These are phyloP conservation scores for Didymella segeticola DNA, from an alignment of 2,329 filamentous ascomycete genomes.

Conservation along the genomic window DNA sequence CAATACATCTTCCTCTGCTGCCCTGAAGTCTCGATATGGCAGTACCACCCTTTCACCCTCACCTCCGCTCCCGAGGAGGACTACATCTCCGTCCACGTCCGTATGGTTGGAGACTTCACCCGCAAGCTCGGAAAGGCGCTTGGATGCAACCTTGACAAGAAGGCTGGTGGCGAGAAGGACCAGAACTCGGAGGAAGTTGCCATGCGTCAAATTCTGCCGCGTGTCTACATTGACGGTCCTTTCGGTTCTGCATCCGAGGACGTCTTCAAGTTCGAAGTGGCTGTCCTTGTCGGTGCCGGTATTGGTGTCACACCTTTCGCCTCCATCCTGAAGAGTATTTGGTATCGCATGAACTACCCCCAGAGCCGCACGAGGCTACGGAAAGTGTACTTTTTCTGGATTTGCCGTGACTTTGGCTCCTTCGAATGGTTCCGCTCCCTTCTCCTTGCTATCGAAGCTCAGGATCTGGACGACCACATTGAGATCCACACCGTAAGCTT, in stretches of 20 bases:
- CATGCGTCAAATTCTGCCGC: constrained; percentile 75
- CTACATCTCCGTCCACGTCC: constrained; percentile 86
- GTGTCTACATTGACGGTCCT: constrained; percentile 83
- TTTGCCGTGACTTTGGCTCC: constrained; percentile 84
- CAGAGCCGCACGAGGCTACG: constrained; percentile 78
- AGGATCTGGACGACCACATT: constrained; percentile 82
- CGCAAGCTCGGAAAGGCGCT: constrained; percentile 71
- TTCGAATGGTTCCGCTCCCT: constrained; percentile 91
- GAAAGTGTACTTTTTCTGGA: constrained; percentile 94
- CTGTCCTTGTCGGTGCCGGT: constrained; percentile 58
- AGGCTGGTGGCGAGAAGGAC: constrained; percentile 54
- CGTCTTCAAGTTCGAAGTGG: constrained; percentile 73
- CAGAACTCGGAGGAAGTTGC: constrained; percentile 69
- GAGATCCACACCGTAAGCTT: constrained; percentile 76
- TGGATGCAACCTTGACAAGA: constrained; percentile 75
- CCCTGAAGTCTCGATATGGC: constrained; percentile 84
- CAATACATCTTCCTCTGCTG: constrained; percentile 90
- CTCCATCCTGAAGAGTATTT: constrained; percentile 77
- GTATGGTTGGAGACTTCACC: constrained; percentile 84
- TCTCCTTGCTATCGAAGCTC: constrained; percentile 82
- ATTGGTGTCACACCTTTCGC: constrained; percentile 62
- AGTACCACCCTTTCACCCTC: constrained; percentile 86
- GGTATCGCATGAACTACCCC: constrained; percentile 91
- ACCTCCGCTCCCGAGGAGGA: constrained; percentile 89
- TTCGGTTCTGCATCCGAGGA: constrained; percentile 88